These are phyloP conservation scores for Fonsecaea erecta DNA, from an alignment of 2,329 filamentous ascomycete genomes.

Conservation along the genomic window DNA sequence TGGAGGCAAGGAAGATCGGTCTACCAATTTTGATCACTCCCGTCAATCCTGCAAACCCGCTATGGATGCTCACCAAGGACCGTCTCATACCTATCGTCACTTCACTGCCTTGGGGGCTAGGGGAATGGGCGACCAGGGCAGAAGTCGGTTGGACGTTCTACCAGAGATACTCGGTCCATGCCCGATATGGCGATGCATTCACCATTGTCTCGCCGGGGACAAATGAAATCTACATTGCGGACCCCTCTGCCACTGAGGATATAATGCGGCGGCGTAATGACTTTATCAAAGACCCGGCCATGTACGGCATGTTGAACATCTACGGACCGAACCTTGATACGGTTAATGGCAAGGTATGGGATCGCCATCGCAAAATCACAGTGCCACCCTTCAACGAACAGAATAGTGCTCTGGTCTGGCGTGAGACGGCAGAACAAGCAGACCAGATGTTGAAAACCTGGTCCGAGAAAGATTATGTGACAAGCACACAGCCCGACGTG, in stretches of 20 bases:
- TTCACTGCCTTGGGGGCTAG: conserved; percentile 28
- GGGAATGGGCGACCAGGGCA: conserved; percentile 23
- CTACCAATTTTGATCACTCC: conserved; percentile 32
- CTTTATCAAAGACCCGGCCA: conserved; percentile 28
- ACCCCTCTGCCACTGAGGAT: conserved; percentile 24
- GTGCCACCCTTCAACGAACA: conserved; percentile 53
- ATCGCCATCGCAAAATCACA: conserved; percentile 51
- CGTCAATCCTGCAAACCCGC: conserved; percentile 22
- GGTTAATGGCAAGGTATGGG: conserved; percentile 42
- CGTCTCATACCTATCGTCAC: conserved; percentile 18
- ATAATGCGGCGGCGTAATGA: conserved; percentile 18
- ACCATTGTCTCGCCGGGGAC: conserved; percentile 29
- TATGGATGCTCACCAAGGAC: conserved; percentile 27
- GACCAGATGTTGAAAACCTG: conserved; percentile 40
- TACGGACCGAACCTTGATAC: conserved; percentile 35
- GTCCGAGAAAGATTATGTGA: conserved; percentile 23
- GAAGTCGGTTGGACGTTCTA: conserved; percentile 30
- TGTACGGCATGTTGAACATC: conserved; percentile 30
- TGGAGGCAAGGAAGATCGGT: conserved; percentile 29
- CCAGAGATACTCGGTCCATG: conserved; percentile 20
- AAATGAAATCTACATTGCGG: conserved; percentile 30
- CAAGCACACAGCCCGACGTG: conserved; percentile 33
- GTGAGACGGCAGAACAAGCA: conserved; percentile 43
- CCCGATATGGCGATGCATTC: conserved; percentile 28
- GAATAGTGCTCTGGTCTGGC: conserved; percentile 49